Percentiles rank a stretch among this genome's conserved stretches.
Conservation (phyloP, 805 yeast species). For the Saccharomycopsis vini region DNA sequence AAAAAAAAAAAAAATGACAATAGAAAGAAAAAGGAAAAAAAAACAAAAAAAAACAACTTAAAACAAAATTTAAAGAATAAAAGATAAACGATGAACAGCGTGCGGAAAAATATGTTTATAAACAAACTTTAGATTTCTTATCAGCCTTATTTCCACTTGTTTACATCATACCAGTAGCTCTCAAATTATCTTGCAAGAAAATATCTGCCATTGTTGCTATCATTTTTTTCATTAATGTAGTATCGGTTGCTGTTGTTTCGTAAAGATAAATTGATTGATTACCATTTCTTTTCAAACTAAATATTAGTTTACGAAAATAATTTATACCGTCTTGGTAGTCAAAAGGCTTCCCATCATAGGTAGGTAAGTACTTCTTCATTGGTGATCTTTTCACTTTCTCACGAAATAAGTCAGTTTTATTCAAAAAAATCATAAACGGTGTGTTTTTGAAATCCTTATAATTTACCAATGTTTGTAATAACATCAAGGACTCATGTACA, state of each 20-base stretch:
- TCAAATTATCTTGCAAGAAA: slow-evolving; percentile 74
- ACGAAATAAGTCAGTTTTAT: slow-evolving; percentile 77
- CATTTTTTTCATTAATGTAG: slow-evolving; percentile 81
- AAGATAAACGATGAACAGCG: too few species aligned
- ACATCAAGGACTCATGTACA: slow-evolving; percentile 79
- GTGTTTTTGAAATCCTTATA: slow-evolving; percentile 79
- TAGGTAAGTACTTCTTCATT: slow-evolving; percentile 67
- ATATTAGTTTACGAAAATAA: slow-evolving; percentile 63
- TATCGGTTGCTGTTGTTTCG: slow-evolving; percentile 93
- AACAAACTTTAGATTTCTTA: too few species aligned
- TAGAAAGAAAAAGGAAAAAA: too few species aligned
- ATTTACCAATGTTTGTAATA: slow-evolving; percentile 77
- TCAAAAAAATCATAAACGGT: slow-evolving; percentile 81
- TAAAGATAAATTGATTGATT: slow-evolving; percentile 72
- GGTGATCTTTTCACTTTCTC: slow-evolving; percentile 60
- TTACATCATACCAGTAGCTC: slow-evolving; percentile 56
- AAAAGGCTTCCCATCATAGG: slow-evolving; percentile 55
- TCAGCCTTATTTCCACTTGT: too few species aligned
- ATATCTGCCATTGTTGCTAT: slow-evolving; percentile 88
- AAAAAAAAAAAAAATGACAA: too few species aligned
- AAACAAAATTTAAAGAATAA: too few species aligned
- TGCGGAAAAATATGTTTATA: too few species aligned
- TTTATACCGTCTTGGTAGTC: slow-evolving; percentile 59
- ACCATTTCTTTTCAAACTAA: slow-evolving; percentile 51
- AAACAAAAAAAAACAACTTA: too few species aligned